Base-by-base conservation (phyloP, 257 asterid species). In the Solanum chmielewskii region DNA sequence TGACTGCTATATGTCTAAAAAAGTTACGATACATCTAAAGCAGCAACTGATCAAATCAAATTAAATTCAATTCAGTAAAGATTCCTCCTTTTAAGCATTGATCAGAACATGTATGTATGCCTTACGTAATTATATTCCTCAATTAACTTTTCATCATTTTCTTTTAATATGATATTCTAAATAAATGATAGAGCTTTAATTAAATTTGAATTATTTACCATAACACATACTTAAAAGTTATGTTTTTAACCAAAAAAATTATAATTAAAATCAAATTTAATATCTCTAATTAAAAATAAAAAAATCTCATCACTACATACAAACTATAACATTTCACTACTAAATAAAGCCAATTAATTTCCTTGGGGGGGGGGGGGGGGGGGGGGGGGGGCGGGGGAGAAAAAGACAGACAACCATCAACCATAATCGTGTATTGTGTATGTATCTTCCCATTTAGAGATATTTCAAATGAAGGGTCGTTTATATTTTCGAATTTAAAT, bases 71-170 rank as follows among this genome's bases (percentile, higher is more conserved):
- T 23, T 74, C 82, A 75, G 44, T 37, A 75, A 62, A 76, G 60
- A 76, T 42, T 76, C 83, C 83, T n/a, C 83, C 52, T 41, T 74
- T 41, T 68, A 68, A 68, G 39, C 9, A 10, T 5, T 41, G 56
- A 5, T 74, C 60, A n/a, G 35, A 76, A 27, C 60, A 42, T 76
- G n/a, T 25, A 25, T 44, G 62, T 27, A 42, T 44, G 64, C 23
- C 84, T 44, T 77, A 44, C 39, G 64, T 77, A 77, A 44, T 31
- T 70, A 29, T 70, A 31, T 77, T 75, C 83, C 39, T 77, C 39
- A 11, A 42, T 44, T 73, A 70, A 15, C 12, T 42, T 42, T 77
- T 77, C 83, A 42, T 21, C 25, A 7, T 6, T 42, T 42, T 42
- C 11, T 10, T 42, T 42, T 7, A 9, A 1, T 42, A 1, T 2